Percentiles rank a stretch among this genome's conserved stretches.
These are phyloP conservation scores for Vaccinium corymbosum DNA, from an alignment of 148 eudicot genomes.

Conservation along the genomic window DNA sequence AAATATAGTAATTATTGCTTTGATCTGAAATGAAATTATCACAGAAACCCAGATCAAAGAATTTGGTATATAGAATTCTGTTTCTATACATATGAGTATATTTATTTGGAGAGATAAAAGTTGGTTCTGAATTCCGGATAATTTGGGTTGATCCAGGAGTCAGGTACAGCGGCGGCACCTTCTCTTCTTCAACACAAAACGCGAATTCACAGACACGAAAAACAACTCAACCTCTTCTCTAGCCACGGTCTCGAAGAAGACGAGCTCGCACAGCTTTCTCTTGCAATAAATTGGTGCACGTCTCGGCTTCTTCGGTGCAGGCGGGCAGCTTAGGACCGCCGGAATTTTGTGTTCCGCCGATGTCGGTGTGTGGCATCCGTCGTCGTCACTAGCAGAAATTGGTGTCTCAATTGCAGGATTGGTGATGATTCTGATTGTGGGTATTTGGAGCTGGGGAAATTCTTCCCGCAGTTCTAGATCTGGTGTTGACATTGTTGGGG, in stretches of 20 bases:
- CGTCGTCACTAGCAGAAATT: neutral
- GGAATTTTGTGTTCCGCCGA: conserved; percentile 30
- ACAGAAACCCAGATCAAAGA: neutral
- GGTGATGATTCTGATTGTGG: neutral
- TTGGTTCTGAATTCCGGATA: neutral
- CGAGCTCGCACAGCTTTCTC: conserved; percentile 26
- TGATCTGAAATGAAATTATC: neutral
- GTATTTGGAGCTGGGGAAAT: conserved; percentile 5
- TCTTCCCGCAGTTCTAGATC: conserved; percentile 15
- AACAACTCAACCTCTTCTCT: conserved; percentile 36
- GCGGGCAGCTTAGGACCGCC: conserved; percentile 27
- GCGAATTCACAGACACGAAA: conserved; percentile 18
- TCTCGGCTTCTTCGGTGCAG: conserved; percentile 32
- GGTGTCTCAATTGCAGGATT: neutral
- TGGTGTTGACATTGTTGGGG: conserved; percentile 14
- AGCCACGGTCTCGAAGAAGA: conserved; percentile 27
- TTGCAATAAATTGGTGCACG: conserved; percentile 16
- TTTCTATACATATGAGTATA: neutral
- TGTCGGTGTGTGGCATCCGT: conserved; percentile 30
- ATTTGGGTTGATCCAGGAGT: neutral
- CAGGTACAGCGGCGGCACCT: conserved; percentile 15
- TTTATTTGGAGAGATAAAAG: neutral
- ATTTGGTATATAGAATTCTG: neutral
- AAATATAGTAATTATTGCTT: neutral
- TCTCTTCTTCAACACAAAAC: conserved; percentile 18